A percentile compares a stretch with the other conserved stretches of the same genome.
Conservation (phyloP, 2,329 filamentous ascomycete genomes). For the Talaromyces sp. region DNA sequence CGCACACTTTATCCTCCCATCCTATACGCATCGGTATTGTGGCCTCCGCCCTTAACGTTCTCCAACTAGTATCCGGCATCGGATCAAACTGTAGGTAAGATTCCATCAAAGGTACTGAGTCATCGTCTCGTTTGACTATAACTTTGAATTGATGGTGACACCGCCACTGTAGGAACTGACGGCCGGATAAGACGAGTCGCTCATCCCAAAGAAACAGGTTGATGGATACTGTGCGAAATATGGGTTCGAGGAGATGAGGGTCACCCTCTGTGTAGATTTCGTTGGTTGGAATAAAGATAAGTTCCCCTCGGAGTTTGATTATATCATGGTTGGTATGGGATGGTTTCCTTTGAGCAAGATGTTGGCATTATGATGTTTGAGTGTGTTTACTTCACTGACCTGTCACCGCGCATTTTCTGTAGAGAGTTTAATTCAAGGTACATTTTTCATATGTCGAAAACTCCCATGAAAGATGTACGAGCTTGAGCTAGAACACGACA, state of each 20-base stretch:
- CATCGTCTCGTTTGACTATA: background rate
- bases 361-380: background rate
- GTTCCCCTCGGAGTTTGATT: constrained; percentile 5
- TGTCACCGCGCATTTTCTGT: background rate
- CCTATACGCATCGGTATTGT: background rate
- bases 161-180: constrained; percentile 3
- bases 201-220: constrained; percentile 7
- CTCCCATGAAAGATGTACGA: too few relatives aligned
- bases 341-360: background rate
- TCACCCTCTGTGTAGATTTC: constrained; percentile 1
- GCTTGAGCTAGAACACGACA: too few relatives aligned
- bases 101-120: background rate
- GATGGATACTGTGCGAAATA: background rate
- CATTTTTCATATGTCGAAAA: background rate
- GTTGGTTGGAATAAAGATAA: background rate
- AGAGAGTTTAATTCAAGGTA: background rate
- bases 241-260: background rate
- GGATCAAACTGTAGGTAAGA: background rate
- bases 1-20: background rate
- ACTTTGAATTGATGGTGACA: background rate
- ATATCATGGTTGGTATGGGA: background rate
- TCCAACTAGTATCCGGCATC: background rate
- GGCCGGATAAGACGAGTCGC: background rate
- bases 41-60: background rate
- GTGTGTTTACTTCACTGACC: background rate